Conservation (phyloP, 2,329 filamentous ascomycete genomes). For the Cladobotryum protrusum region DNA sequence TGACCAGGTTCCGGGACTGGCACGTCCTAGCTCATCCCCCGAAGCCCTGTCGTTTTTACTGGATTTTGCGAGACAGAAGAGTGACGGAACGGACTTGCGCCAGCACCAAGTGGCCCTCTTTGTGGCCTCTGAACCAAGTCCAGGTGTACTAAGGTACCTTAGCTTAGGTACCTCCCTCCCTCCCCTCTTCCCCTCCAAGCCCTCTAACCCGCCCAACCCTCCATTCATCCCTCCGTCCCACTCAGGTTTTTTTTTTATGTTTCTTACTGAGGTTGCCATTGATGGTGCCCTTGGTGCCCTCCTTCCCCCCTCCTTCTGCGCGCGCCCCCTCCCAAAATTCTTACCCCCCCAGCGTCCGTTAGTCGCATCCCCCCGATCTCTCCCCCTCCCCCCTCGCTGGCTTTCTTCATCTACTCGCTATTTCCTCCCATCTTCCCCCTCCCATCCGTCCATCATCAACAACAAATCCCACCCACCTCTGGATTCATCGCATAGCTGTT, state of each 20-base stretch:
- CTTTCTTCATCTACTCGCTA: slow-evolving; percentile 17
- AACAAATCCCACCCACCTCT: slow-evolving; percentile 11
- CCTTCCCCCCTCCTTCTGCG: slow-evolving; percentile 11
- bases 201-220: neutral
- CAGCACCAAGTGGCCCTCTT: too few relatives aligned
- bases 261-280: neutral
- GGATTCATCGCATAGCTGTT: slow-evolving; percentile 19
- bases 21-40: neutral
- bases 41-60: neutral
- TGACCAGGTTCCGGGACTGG: neutral
- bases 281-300: neutral
- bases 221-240: neutral
- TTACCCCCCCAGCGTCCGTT: slow-evolving; percentile 11
- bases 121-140: too few relatives aligned
- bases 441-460: slow-evolving; percentile 16
- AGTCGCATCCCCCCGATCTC: slow-evolving; percentile 14
- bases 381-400: slow-evolving; percentile 21
- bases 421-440: slow-evolving; percentile 14
- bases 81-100: too few relatives aligned
- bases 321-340: slow-evolving; percentile 11
- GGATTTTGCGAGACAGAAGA: too few relatives aligned
- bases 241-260: neutral
- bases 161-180: neutral
- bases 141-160: neutral
- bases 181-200: neutral